A percentile compares a stretch with the other conserved stretches of the same genome.
phyloP scores from a whole-genome alignment of 805 yeast species.

The Myxozyma sirexii region DNA sequence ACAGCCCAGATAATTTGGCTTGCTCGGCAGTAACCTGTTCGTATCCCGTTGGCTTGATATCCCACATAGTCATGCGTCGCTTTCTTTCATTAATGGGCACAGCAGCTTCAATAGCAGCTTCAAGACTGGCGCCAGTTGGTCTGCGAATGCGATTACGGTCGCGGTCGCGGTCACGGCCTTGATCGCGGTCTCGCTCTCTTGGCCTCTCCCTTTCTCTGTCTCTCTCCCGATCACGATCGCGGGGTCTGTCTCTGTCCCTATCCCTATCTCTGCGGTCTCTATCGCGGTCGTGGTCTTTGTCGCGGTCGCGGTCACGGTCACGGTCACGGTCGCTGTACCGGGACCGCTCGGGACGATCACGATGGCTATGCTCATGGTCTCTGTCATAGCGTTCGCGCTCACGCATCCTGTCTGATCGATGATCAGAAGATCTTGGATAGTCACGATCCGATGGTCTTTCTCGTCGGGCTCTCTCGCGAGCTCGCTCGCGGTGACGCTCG shows the following conservation, averaged over 20 bases:
- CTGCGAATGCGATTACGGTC: conserved; percentile 4
- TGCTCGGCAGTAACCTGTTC: conserved; percentile 73
- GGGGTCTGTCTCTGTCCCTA: conserved; percentile 30
- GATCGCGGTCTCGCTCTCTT: conserved; percentile 32
- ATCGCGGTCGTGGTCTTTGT: conserved; percentile 29
- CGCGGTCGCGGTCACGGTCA: conserved; percentile 34
- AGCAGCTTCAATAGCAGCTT: conserved; percentile 46
- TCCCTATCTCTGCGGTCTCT: conserved; percentile 33
- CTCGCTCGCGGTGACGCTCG: conserved; percentile 35
- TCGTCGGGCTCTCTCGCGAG: conserved; percentile 30
- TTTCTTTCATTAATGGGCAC: conserved; percentile 56
- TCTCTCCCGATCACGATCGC: conserved; percentile 23
- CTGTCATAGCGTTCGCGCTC: conserved; percentile 30
- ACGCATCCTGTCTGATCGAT: conserved; percentile 10
- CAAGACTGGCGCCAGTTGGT: conserved; percentile 8
- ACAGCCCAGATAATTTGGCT: conserved; percentile 78
- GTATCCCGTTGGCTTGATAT: conserved; percentile 68
- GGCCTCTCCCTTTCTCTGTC: conserved; percentile 5
- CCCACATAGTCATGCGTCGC: conserved; percentile 64
- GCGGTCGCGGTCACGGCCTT: conserved; percentile 20
- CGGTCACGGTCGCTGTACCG: conserved; percentile 34
- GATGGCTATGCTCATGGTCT: conserved; percentile 29
- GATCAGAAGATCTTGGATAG: conserved; percentile 33
- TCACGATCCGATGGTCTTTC: conserved; percentile 33
- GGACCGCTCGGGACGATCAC: conserved; percentile 28